A percentile compares a stretch with the other conserved stretches of the same genome.
Evolutionary conservation across 2,329 filamentous ascomycete genomes (phyloP).

Genomic region (Penicillium hesseltinei): DNA sequence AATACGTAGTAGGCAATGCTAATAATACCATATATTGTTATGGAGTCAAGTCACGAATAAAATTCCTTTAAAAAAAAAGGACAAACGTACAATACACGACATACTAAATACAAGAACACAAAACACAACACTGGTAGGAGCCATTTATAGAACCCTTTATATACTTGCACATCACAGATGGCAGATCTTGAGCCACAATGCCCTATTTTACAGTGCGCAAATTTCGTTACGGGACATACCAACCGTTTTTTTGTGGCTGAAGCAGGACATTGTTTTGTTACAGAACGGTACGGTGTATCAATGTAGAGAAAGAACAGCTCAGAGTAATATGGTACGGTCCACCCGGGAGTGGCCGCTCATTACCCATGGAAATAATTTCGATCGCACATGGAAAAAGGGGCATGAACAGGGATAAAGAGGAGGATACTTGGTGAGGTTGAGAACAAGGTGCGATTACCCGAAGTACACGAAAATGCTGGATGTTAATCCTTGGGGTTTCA

Average conservation of each 20-base stretch:
- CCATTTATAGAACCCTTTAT: neutral
- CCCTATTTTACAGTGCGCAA: neutral
- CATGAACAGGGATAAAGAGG: neutral
- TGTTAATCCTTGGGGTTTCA: neutral
- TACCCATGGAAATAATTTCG: slow-evolving; percentile 4
- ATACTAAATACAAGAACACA: neutral
- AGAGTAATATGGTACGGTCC: slow-evolving; percentile 2
- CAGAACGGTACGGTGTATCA: neutral
- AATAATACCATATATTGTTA: neutral
- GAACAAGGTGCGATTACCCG: neutral
- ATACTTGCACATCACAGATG: neutral
- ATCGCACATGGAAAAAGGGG: neutral
- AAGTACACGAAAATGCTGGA: neutral
- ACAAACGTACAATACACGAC: neutral
- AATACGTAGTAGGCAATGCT: neutral
- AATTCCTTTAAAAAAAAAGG: too few species aligned
- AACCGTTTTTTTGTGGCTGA: neutral
- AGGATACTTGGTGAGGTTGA: neutral
- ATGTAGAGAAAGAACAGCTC: neutral
- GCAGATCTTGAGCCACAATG: neutral
- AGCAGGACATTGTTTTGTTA: neutral
- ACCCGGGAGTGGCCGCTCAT: slow-evolving; percentile 16
- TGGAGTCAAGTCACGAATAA: neutral
- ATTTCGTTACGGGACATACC: neutral
- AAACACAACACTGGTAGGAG: neutral